Evolutionary conservation across 805 yeast species (phyloP).

Genomic region (Teunomyces aglyptinius): DNA sequence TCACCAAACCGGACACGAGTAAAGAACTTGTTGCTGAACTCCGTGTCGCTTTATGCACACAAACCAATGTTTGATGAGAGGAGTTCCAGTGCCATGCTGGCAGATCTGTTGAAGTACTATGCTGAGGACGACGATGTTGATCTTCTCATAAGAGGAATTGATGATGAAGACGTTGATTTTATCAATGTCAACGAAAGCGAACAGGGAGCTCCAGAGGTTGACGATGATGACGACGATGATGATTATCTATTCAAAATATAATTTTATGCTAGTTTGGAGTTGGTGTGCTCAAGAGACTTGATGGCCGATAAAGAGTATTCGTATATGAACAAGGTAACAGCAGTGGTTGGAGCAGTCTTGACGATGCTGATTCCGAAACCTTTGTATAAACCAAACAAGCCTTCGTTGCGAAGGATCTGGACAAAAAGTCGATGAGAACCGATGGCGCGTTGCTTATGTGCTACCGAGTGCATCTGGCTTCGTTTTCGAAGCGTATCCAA

Average conservation of each 20-base stretch:
- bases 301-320: conserved; percentile 37
- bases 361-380: conserved; percentile 70
- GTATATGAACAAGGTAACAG: conserved; percentile 64
- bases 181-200: conserved; percentile 22
- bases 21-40: conserved; percentile 33
- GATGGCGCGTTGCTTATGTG: background rate
- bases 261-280: background rate
- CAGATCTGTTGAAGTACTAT: conserved; percentile 32
- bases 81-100: conserved; percentile 32
- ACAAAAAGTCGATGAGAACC: conserved; percentile 24
- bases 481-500: conserved; percentile 80
- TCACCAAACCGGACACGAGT: conserved; percentile 22
- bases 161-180: conserved; percentile 29
- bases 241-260: conserved; percentile 31
- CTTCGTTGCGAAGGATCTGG: conserved; percentile 53
- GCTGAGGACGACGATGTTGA: conserved; percentile 21
- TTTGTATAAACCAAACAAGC: conserved; percentile 65
- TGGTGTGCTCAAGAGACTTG: background rate
- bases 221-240: conserved; percentile 20
- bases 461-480: conserved; percentile 53
- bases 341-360: conserved; percentile 79
- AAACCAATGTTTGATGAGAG: background rate
- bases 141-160: conserved; percentile 15
- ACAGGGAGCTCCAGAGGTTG: conserved; percentile 13
- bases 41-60: conserved; percentile 35